Evolutionary conservation across 2,329 filamentous ascomycete species (phyloP).

Genomic region (Bretziella fagacearum): DNA sequence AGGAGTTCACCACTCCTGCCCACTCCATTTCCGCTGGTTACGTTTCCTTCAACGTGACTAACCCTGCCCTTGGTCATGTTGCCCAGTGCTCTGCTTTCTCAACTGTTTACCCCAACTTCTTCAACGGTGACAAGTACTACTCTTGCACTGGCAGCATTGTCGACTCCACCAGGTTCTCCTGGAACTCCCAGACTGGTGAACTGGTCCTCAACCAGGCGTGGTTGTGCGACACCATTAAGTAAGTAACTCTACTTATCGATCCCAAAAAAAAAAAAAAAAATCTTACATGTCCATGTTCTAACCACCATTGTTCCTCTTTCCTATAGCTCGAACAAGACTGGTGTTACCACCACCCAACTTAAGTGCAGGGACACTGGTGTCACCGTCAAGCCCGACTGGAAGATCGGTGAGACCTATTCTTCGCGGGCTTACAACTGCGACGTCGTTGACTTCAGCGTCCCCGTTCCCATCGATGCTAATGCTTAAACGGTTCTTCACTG

Average conservation of each 20-base stretch:
- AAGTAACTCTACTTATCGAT: too few species aligned
- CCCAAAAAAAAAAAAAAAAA: not conserved
- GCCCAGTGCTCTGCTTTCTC: slow-evolving; percentile 27
- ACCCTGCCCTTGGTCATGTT: slow-evolving; percentile 26
- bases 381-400: slow-evolving; percentile 21
- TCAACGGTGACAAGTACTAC: slow-evolving; percentile 31
- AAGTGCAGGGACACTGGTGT: not conserved
- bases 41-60: slow-evolving; percentile 33
- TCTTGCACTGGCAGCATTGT: slow-evolving; percentile 23
- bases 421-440: slow-evolving; percentile 19
- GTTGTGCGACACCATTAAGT: slow-evolving; percentile 22
- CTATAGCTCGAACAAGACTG: slow-evolving; percentile 8
- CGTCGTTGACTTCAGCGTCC: not conserved
- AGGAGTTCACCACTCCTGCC: slow-evolving; percentile 32
- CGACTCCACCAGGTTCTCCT: slow-evolving; percentile 27
- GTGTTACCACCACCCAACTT: not conserved
- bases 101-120: slow-evolving; percentile 30
- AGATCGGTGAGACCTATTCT: slow-evolving; percentile 21
- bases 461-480: not conserved
- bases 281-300: not conserved
- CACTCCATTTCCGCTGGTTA: slow-evolving; percentile 33
- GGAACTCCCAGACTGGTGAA: slow-evolving; percentile 22
- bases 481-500: not conserved
- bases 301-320: not conserved
- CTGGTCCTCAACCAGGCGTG: slow-evolving; percentile 33